Base-by-base conservation (phyloP, 768 basidiomycete species). In the Phallus indusiatus region DNA sequence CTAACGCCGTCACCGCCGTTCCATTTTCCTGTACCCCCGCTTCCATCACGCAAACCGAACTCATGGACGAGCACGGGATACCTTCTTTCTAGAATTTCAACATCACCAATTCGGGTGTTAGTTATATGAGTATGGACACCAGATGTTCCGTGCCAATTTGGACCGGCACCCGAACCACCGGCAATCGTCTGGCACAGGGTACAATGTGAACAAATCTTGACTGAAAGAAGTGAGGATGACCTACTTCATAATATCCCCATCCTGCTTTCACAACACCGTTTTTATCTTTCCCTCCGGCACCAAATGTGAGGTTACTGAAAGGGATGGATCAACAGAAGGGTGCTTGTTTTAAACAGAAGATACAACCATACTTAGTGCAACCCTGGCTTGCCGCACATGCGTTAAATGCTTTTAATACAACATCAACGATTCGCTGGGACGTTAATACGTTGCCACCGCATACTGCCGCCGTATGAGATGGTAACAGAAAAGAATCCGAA, bases 41-140 rank as follows among this genome's bases (percentile, higher is more conserved):
- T 87, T 48, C 78, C 84, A 16, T 76, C 67, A 21, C 91, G 81
- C 50, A 93, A 68, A 5, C 84, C 88, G 68, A 96, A 96, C 66
- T 81, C 83, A 67, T 88, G 90, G 16, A 97, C 64, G 64, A 96
- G 75, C n/a, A 95, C 84, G 0, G 94, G 94, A 69, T 96, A 97
- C 48, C 94, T 83, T 52, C 94, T 81, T 68, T 97, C 94, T 36
- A 97, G 78, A 66, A 95, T 87, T 68, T 97, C 94, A 36, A 94
- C 86, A 65, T 97, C 94, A 20, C 91, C 91, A 47, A 94, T 94
- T 11, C 91, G 83, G 10, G 91, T 93, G 70, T 93, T 94, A 0
- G 94, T 94, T 65, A 93, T 93, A 67, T 94, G 90, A 1, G 91
- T 93, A 69, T 95, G 94, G 1, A 95, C 89, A 7, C 94, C 94